Conservation (phyloP, 176 grass and related monocot genomes). For the Lolium perenne region DNA sequence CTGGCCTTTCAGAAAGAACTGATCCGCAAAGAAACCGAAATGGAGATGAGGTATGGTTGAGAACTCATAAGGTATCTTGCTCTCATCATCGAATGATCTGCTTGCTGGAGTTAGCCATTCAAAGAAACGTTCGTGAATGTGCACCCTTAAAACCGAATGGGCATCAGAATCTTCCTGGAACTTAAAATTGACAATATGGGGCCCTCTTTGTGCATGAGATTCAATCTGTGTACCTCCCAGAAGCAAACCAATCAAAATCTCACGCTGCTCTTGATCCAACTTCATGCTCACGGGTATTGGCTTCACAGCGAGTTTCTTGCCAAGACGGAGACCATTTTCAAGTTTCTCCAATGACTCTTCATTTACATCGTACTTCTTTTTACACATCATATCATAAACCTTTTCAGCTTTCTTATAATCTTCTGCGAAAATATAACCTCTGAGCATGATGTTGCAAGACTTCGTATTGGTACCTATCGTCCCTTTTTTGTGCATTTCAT, state of each 20-base stretch:
- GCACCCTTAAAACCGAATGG: slow-evolving; percentile 72
- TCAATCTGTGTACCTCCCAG: slow-evolving; percentile 79
- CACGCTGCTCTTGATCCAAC: slow-evolving; percentile 83
- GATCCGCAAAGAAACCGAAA: slow-evolving; percentile 86
- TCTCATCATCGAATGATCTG: slow-evolving; percentile 64
- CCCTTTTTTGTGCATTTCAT: slow-evolving; percentile 79
- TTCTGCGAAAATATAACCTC: slow-evolving; percentile 68
- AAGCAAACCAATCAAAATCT: slow-evolving; percentile 93
- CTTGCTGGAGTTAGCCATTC: slow-evolving; percentile 76
- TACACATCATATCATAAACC: slow-evolving; percentile 81
- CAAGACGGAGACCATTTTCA: slow-evolving; percentile 61
- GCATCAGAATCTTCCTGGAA: slow-evolving; percentile 68
- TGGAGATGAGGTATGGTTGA: slow-evolving; percentile 75
- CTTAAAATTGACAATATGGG: slow-evolving; percentile 69
- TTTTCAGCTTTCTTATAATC: slow-evolving; percentile 85
- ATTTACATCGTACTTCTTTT: slow-evolving; percentile 82
- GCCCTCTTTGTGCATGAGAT: slow-evolving; percentile 60
- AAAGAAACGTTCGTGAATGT: slow-evolving; percentile 87
- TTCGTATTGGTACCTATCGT: slow-evolving; percentile 83
- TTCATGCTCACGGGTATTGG: slow-evolving; percentile 75
- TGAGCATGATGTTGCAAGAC: slow-evolving; percentile 85
- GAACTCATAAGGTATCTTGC: slow-evolving; percentile 69
- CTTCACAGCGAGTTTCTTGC: slow-evolving; percentile 65
- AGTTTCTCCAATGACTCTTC: slow-evolving; percentile 71
- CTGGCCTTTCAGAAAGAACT: slow-evolving; percentile 74